phyloP scores from a whole-genome alignment of 257 asterid species.

The Ocimum tenuiflorum region DNA sequence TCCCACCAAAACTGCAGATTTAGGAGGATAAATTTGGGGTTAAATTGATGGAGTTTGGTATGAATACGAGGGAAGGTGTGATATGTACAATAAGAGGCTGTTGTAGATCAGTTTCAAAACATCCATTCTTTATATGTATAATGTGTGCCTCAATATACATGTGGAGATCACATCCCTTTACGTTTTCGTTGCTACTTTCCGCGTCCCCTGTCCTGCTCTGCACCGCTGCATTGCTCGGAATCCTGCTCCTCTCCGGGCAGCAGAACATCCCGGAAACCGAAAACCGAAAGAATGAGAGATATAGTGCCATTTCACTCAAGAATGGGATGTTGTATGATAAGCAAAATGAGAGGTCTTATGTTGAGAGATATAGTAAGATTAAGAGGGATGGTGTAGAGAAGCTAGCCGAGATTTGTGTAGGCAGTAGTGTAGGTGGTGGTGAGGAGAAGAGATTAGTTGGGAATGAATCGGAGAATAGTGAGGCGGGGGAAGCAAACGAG shows the following conservation, averaged over 20 bases:
- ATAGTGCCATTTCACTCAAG: constrained; percentile 25
- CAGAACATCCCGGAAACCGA: constrained; percentile 49
- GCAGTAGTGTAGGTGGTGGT: constrained; percentile 12
- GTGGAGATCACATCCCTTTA: constrained; percentile 51
- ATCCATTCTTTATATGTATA: constrained; percentile 59
- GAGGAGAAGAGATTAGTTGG: constrained; percentile 21
- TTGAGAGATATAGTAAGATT: constrained; percentile 30
- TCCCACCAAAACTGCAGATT: constrained; percentile 30
- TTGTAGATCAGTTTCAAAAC: constrained; percentile 45
- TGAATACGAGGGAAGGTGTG: constrained; percentile 41
- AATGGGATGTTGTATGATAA: constrained; percentile 27
- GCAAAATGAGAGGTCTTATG: constrained; percentile 27
- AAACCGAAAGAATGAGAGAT: constrained; percentile 32
- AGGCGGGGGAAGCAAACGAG: constrained; percentile 5
- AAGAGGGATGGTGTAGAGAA: constrained; percentile 22
- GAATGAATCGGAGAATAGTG: background rate
- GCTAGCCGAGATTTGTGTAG: constrained; percentile 20
- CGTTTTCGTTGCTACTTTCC: constrained; percentile 62
- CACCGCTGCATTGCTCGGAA: constrained; percentile 79
- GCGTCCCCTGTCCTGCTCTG: constrained; percentile 69
- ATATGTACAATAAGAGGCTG: constrained; percentile 38
- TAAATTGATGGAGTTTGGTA: constrained; percentile 37
- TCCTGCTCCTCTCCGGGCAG: constrained; percentile 67
- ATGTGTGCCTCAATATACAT: constrained; percentile 42
- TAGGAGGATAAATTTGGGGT: constrained; percentile 31